These are phyloP conservation scores for Tulasnella calospora DNA, from an alignment of 768 basidiomycete genomes.

Conservation along the genomic window DNA sequence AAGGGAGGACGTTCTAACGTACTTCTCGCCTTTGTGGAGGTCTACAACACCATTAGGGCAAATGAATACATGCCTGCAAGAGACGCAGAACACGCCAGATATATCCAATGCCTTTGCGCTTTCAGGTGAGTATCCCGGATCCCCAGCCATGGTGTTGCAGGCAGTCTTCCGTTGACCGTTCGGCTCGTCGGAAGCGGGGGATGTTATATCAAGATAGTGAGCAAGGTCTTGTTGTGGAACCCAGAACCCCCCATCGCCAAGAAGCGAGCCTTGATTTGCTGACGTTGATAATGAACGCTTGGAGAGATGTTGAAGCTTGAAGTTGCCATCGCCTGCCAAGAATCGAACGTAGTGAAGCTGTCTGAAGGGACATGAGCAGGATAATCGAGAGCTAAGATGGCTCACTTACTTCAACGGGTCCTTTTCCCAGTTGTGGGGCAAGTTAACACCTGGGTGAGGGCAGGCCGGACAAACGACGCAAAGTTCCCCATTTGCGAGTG, in stretches of 20 bases:
- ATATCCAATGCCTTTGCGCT: neutral
- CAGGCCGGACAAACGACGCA: neutral
- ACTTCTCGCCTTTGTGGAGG: neutral
- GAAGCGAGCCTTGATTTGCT: neutral
- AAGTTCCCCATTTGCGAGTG: neutral
- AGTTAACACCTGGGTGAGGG: neutral
- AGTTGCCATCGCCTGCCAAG: neutral
- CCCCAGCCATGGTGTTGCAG: neutral
- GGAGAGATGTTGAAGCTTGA: neutral
- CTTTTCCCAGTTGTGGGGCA: neutral
- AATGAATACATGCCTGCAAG: neutral
- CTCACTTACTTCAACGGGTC: neutral
- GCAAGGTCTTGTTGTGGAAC: neutral
- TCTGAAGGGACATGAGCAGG: neutral
- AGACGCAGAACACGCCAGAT: neutral
- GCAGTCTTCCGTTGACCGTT: neutral
- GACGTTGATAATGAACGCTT: neutral
- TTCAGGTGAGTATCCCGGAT: neutral
- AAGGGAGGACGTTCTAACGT: neutral
- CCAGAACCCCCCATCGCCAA: neutral
- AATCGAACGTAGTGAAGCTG: neutral
- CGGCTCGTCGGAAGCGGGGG: neutral
- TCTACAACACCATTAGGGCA: neutral
- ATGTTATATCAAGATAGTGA: neutral
- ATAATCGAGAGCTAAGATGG: too few species aligned